Evolutionary conservation across 2,329 filamentous ascomycete species (phyloP).

Genomic region (Bretziella fagacearum): DNA sequence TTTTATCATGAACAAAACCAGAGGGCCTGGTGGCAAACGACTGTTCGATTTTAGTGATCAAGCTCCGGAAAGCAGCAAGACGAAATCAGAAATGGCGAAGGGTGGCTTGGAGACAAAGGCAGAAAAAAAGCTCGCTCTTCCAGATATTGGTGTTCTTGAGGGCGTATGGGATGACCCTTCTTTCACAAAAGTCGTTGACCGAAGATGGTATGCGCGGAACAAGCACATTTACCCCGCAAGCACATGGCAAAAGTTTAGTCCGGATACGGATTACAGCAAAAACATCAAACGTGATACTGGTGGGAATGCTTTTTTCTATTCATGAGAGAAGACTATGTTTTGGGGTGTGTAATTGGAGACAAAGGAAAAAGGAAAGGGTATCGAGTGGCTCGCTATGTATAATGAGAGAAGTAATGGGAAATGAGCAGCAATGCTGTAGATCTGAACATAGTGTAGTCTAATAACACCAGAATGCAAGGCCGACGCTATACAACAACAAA

Average conservation of each 20-base stretch:
- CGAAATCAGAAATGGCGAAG: not conserved
- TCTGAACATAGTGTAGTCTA: too few species aligned
- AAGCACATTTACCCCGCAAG: slow-evolving; percentile 97
- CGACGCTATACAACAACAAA: too few species aligned
- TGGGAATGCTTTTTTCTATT: slow-evolving; percentile 88
- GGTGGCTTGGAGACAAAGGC: slow-evolving; percentile 16
- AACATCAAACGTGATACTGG: slow-evolving; percentile 67
- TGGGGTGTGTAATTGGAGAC: not conserved
- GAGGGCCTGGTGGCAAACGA: slow-evolving; percentile 51
- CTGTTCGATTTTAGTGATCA: slow-evolving; percentile 61
- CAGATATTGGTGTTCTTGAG: slow-evolving; percentile 45
- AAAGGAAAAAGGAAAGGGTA: not conserved
- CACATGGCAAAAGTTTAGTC: slow-evolving; percentile 88
- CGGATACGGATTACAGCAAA: slow-evolving; percentile 66
- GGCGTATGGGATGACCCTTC: slow-evolving; percentile 62
- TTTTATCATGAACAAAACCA: slow-evolving; percentile 78
- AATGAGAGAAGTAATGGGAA: too few species aligned
- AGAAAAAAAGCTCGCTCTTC: slow-evolving; percentile 21
- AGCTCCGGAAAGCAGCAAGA: slow-evolving; percentile 21
- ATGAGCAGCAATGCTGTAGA: too few species aligned
- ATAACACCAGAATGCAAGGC: too few species aligned
- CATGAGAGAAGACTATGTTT: slow-evolving; percentile 24
- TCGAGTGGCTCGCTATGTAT: not conserved
- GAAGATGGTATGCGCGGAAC: slow-evolving; percentile 91
- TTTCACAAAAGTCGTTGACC: slow-evolving; percentile 84